Base-by-base conservation (phyloP, 192 early-diverging fungal genomes). In the Mortierella claussenii region DNA sequence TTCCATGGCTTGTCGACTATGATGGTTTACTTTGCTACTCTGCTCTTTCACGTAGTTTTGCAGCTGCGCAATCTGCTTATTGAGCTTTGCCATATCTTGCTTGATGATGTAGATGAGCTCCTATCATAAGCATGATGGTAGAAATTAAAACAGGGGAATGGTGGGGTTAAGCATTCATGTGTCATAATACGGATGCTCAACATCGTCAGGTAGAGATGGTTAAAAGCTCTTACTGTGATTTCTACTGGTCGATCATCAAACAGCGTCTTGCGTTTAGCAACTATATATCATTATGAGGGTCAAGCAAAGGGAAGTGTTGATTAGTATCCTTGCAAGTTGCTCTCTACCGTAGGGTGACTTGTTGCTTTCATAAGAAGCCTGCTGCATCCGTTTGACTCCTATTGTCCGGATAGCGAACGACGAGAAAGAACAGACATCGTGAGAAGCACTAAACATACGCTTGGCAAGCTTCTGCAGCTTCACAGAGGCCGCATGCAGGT, bases 231-330 rank as follows among this genome's bases (percentile, higher is more conserved):
- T 87, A 90, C 88, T 60, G 93, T 96, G 62, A 99, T 98, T 67
- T 99, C 97, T 9, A 89, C 87, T 12, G 97, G 95, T 71, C 89
- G 90, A 83, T 99, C 98, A 79, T 99, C 97, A 66, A 99, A 98
- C 60, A 99, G 80, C 3, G 97, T 94, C 79, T 96, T 96, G 52
- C 94, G 83, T 55, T 96, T 95, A n/a, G 98, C 98, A 67, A 99
- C 86, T 80, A 46, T 21, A 49, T 21, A 24, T 12, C 36, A n/a
- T 30, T 8, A 34, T 23, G 37, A 10, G 46, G 46, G 0, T 34
- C 9, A 32, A 6, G 11, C 2, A 11, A 55, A 17, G 18, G 62
- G 37, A 23, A 43, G 28, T 53, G 20, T 4, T n/a, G 27, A 24
- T 45, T 45, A 31, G 36, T 15, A 40, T 13, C 4, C 0, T 21